Conservation (phyloP, 2,329 filamentous ascomycete genomes). For the Drechslerella coelobrocha region DNA sequence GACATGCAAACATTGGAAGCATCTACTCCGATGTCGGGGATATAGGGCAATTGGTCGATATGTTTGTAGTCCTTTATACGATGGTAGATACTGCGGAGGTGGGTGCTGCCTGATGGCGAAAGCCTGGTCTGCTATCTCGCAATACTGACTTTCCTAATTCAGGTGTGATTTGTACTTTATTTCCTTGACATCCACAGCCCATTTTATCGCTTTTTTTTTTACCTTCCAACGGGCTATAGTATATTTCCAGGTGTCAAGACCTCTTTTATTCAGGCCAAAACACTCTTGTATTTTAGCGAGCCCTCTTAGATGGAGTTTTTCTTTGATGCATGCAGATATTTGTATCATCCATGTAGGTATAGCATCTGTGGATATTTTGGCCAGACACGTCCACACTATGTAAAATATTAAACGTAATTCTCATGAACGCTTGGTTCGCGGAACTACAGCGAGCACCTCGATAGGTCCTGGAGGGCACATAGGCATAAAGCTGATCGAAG, state of each 20-base stretch:
- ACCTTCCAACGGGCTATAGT: no score
- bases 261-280: no score
- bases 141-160: no score
- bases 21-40: conserved; percentile 64
- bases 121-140: no score
- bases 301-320: conserved; percentile 46
- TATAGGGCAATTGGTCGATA: conserved; percentile 79
- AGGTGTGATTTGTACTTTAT: no score
- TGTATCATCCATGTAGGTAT: background rate
- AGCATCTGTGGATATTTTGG: conserved; percentile 23
- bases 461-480: no score
- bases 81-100: conserved; percentile 88
- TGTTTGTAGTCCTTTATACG: conserved; percentile 80
- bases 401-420: conserved; percentile 27
- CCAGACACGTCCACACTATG: conserved; percentile 28
- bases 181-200: no score
- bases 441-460: no score
- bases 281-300: conserved; percentile 33
- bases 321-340: background rate
- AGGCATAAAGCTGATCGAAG: no score
- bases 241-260: no score
- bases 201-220: no score
- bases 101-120: conserved; percentile 57
- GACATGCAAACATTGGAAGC: conserved; percentile 77
- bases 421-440: no score